phyloP scores from a whole-genome alignment of 768 basidiomycete species.

The Kwoniella heveanensis region DNA sequence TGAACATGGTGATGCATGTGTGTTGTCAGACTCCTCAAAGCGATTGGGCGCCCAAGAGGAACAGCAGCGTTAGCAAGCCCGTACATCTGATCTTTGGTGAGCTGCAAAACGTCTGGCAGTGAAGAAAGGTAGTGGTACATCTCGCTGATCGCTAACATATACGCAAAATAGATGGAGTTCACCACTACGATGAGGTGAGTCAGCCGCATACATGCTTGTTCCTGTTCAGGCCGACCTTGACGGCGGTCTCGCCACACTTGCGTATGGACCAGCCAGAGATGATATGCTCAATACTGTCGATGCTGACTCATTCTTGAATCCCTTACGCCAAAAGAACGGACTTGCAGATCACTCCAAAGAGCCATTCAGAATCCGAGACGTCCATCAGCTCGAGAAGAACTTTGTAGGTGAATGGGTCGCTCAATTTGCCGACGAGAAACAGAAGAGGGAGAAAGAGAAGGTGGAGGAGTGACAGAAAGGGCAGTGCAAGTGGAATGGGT shows the following conservation, averaged over 20 bases:
- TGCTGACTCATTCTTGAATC: no score
- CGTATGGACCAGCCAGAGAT: no score
- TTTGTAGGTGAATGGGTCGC: slow-evolving; percentile 79
- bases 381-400: slow-evolving; percentile 75
- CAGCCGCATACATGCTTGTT: no score
- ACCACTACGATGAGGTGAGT: slow-evolving; percentile 53
- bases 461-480: neutral
- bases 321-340: slow-evolving; percentile 64
- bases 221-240: no score
- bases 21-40: slow-evolving; percentile 50
- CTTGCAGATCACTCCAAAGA: slow-evolving; percentile 65
- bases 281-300: no score
- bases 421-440: slow-evolving; percentile 56
- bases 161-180: slow-evolving; percentile 56
- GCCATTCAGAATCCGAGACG: slow-evolving; percentile 73
- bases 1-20: neutral
- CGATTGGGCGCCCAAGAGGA: slow-evolving; percentile 63
- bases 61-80: slow-evolving; percentile 72
- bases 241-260: no score
- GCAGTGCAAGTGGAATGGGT: no score
- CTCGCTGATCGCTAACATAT: no score
- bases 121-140: no score
- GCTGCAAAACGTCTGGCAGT: no score
- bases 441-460: neutral
- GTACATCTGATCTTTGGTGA: slow-evolving; percentile 78